phyloP scores from a whole-genome alignment of 345 rosid species.

The Rhodomyrtus tomentosa region DNA sequence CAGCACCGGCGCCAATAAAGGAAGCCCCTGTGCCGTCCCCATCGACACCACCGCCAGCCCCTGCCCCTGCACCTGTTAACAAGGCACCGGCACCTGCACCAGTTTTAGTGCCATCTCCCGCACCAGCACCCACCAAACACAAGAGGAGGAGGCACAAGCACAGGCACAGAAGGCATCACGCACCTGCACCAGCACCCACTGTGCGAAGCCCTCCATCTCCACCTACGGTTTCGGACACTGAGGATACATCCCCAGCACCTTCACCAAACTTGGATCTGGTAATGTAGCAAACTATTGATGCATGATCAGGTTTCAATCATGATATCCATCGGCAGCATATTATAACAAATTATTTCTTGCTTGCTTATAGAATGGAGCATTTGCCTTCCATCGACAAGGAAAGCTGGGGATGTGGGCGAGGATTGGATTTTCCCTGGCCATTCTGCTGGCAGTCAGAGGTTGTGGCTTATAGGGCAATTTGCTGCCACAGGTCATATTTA shows the following conservation, averaged over 20 bases:
- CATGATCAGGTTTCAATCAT: neutral
- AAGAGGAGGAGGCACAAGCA: constrained; percentile 36
- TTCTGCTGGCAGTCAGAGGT: constrained; percentile 39
- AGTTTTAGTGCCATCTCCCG: constrained; percentile 23
- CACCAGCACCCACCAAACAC: constrained; percentile 59
- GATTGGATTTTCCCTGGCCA: constrained; percentile 28
- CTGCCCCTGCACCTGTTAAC: constrained; percentile 20
- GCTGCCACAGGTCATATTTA: neutral
- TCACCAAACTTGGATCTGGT: constrained; percentile 47
- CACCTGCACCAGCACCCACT: constrained; percentile 64
- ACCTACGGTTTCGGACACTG: constrained; percentile 40
- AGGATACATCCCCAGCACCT: constrained; percentile 73
- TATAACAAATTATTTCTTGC: neutral
- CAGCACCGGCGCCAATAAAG: constrained; percentile 13
- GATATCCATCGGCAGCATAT: neutral
- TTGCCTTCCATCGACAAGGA: constrained; percentile 28
- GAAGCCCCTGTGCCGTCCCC: constrained; percentile 28
- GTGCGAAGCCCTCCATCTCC: constrained; percentile 87
- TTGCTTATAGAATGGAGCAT: constrained; percentile 49
- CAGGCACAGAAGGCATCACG: constrained; percentile 56
- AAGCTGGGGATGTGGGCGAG: constrained; percentile 33
- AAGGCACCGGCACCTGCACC: constrained; percentile 28
- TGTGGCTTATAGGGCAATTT: constrained; percentile 20
- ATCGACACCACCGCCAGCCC: neutral
- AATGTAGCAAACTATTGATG: neutral